phyloP scores from a whole-genome alignment of 306 rosid genomes.

The Prunus mira region DNA sequence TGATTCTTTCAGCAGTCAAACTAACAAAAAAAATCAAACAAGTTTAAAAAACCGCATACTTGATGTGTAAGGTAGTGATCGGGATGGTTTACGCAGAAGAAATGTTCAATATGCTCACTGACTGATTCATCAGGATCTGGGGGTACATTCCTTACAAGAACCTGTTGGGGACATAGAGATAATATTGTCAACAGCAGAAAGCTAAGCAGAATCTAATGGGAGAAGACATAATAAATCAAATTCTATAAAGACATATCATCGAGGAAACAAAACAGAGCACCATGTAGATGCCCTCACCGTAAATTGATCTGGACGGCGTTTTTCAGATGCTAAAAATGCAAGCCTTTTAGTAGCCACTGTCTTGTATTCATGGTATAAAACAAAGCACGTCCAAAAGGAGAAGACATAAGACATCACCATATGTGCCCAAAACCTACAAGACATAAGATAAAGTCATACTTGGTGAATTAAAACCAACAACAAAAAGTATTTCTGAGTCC shows the following conservation, averaged over 20 bases:
- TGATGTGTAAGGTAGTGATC: conserved; percentile 83
- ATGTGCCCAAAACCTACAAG: conserved; percentile 79
- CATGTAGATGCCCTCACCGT: conserved; percentile 40
- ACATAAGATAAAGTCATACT: conserved; percentile 5
- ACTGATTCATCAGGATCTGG: conserved; percentile 86
- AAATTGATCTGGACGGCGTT: conserved; percentile 80
- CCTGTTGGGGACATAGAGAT: conserved; percentile 42
- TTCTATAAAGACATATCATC: neutral
- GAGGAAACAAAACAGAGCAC: neutral
- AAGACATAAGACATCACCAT: conserved; percentile 71
- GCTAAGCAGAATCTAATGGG: neutral
- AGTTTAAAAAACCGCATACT: conserved; percentile 35
- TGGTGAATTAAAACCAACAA: neutral
- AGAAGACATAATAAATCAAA: neutral
- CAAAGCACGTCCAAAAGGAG: conserved; percentile 78
- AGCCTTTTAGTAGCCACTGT: conserved; percentile 62
- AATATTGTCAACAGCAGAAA: conserved; percentile 2
- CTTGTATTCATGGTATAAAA: conserved; percentile 69
- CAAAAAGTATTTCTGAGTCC: neutral
- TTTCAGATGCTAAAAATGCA: conserved; percentile 68
- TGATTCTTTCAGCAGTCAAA: conserved; percentile 2
- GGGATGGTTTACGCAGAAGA: conserved; percentile 89
- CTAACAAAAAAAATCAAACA: neutral
- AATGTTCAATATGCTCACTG: conserved; percentile 86
- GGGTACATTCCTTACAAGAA: conserved; percentile 85